Percentiles rank a stretch among this genome's conserved stretches.
Evolutionary conservation across 1,139 yeast genomes (phyloP).

Genomic region (Arxiozyma heterogenica): DNA sequence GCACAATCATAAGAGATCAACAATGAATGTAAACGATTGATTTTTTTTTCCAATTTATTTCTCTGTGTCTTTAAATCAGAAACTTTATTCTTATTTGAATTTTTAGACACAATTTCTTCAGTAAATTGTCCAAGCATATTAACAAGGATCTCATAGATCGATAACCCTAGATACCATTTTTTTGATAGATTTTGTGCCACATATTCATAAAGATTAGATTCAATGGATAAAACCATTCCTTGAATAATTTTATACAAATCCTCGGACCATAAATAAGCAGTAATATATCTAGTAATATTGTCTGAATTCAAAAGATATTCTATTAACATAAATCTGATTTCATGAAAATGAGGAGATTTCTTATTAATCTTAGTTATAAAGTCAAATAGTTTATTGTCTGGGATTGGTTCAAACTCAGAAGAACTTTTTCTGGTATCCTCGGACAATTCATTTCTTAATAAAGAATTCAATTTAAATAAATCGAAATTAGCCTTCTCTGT

Average conservation of each 20-base stretch:
- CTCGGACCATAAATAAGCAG: slow-evolving; percentile 28
- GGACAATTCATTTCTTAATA: slow-evolving; percentile 24
- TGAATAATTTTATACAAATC: slow-evolving; percentile 27
- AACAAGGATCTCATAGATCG: slow-evolving; percentile 49
- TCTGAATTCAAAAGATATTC: slow-evolving; percentile 32
- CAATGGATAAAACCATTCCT: slow-evolving; percentile 31
- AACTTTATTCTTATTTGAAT: slow-evolving; percentile 23
- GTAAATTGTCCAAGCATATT: slow-evolving; percentile 33
- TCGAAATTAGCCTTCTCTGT: slow-evolving; percentile 13
- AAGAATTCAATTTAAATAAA: slow-evolving; percentile 20
- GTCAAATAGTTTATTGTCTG: slow-evolving; percentile 26
- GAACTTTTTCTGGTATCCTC: slow-evolving; percentile 16
- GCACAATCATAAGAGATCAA: slow-evolving; percentile 14
- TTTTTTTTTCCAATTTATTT: slow-evolving; percentile 27
- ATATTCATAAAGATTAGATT: slow-evolving; percentile 19
- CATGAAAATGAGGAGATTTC: slow-evolving; percentile 37
- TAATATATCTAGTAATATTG: slow-evolving; percentile 25
- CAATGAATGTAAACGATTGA: slow-evolving; percentile 35
- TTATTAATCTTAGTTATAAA: slow-evolving; percentile 32
- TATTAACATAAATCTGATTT: slow-evolving; percentile 40
- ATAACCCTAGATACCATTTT: slow-evolving; percentile 22
- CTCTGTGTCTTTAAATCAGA: slow-evolving; percentile 24
- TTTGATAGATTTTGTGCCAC: slow-evolving; percentile 8
- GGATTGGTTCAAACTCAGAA: slow-evolving; percentile 11
- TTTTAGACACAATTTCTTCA: slow-evolving; percentile 21